Evolutionary conservation across 768 basidiomycete species (phyloP).

Genomic region (Tricholoma flavovirens): DNA sequence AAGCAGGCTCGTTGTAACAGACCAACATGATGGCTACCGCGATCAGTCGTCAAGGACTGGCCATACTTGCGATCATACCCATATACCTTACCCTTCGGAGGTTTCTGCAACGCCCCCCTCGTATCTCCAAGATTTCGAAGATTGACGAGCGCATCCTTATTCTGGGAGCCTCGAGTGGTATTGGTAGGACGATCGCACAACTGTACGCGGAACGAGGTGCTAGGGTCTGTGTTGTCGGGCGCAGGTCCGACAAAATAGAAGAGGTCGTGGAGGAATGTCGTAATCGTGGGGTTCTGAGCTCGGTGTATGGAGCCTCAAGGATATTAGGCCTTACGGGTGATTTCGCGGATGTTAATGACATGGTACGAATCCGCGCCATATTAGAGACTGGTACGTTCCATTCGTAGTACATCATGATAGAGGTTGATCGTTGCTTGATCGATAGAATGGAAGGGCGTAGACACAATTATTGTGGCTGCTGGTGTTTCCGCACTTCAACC

Average conservation of each 20-base stretch:
- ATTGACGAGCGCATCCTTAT: constrained; percentile 67
- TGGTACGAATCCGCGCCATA: constrained; percentile 50
- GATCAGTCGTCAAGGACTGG: constrained; percentile 13
- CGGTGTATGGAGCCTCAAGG: constrained; percentile 13
- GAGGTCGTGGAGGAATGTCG: constrained; percentile 59
- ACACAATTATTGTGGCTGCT: constrained; percentile 77
- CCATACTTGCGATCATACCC: constrained; percentile 22
- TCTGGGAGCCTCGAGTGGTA: constrained; percentile 79
- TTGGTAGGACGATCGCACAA: constrained; percentile 67
- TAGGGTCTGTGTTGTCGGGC: constrained; percentile 66
- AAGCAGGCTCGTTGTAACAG: not conserved
- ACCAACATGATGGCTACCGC: constrained; percentile 8
- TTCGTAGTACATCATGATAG: not conserved
- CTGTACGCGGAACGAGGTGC: constrained; percentile 75
- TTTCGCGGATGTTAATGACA: constrained; percentile 58
- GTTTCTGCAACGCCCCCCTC: constrained; percentile 11
- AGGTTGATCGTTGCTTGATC: not conserved
- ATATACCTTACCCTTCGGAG: constrained; percentile 18
- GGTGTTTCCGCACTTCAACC: constrained; percentile 82
- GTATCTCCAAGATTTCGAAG: constrained; percentile 7
- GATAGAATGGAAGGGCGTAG: constrained; percentile 75
- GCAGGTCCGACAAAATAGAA: constrained; percentile 49
- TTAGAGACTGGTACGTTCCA: constrained; percentile 44
- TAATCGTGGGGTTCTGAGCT: constrained; percentile 12
- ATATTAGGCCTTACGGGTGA: constrained; percentile 56